A percentile compares a stretch with the other conserved stretches of the same genome.
Conservation (phyloP, 345 rosid genomes). For the Ceriops tagal region DNA sequence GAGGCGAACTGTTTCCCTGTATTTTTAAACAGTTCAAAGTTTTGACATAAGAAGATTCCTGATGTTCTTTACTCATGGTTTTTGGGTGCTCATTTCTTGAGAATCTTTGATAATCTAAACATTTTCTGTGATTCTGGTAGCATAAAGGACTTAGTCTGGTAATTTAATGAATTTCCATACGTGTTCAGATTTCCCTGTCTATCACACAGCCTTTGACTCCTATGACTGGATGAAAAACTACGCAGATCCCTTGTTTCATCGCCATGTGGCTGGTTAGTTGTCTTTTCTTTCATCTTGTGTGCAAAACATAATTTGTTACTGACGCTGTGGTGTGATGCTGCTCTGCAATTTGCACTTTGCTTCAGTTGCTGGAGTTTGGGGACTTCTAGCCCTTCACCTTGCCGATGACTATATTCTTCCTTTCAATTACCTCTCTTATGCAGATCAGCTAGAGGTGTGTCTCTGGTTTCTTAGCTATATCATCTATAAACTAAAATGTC, state of each 20-base stretch:
- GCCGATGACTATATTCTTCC: constrained; percentile 81
- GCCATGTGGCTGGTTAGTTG: constrained; percentile 80
- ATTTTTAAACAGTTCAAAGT: too few relatives aligned
- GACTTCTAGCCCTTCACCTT: constrained; percentile 68
- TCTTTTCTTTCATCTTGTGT: not conserved
- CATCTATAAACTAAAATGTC: not conserved
- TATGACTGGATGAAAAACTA: constrained; percentile 71
- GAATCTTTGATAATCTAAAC: not conserved
- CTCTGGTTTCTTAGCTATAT: constrained; percentile 4
- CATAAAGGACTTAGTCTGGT: constrained; percentile 9
- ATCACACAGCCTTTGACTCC: constrained; percentile 90
- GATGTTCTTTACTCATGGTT: too few relatives aligned
- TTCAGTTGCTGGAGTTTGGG: constrained; percentile 88
- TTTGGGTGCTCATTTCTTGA: too few relatives aligned
- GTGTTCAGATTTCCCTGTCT: constrained; percentile 76
- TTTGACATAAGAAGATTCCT: too few relatives aligned
- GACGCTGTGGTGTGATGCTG: not conserved
- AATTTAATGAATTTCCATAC: not conserved
- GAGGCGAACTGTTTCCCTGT: too few relatives aligned
- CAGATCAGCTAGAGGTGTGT: constrained; percentile 51
- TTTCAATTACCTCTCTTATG: constrained; percentile 68
- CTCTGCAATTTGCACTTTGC: constrained; percentile 13
- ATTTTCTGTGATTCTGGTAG: not conserved
- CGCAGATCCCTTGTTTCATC: constrained; percentile 77
- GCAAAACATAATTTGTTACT: not conserved